Base-by-base conservation (phyloP, 257 asterid genomes). In the Leptodermis oblonga region DNA sequence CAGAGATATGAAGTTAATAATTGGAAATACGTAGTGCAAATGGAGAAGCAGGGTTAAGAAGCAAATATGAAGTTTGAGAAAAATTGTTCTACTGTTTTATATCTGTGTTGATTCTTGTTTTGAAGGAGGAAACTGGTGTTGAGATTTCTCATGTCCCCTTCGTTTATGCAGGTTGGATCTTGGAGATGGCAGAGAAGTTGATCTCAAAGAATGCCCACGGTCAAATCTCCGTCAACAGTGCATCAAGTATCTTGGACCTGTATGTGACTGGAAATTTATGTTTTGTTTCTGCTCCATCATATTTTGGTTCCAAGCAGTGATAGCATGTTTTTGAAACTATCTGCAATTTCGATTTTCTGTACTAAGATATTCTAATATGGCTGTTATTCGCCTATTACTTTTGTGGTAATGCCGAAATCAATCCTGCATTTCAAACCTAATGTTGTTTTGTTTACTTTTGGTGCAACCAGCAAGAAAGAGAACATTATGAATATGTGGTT, bases 191-290 rank as follows among this genome's bases (percentile, higher is more conserved):
- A 90, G 73, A 75, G 95, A 87, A 48, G 88, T 90, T 67, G 92
- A 88, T 77, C 97, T 88, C 37, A 80, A 81, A 74, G 90, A 87
- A 80, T 90, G 95, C 76, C 92, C 97, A 4, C 82, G 92, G 75
- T 79, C 90, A 36, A 87, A 85, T 88, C 97, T 93, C 67, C 95
- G 95, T 63, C 74, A 85, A 33, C 99, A 93, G 48, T 82, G 95
- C 79, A 93, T 90, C 84, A 86, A 83, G 76, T 93, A 93, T 80
- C 96, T 93, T 73, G 99, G 96, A 70, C 99, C 96, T 0, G 99
- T 93, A 87, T 6, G 96, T 85, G 71, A 67, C 59, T 73, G 66
- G 49, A 55, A 69, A 64, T 60, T 42, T 46, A 15, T 55, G 60
- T 78, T 60, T 68, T 49, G 15, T 52, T 52, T 4, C 39, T n/a